These are phyloP conservation scores for Asterionellopsis glacialis DNA, from an alignment of 108 stramenopile species.

Conservation along the genomic window DNA sequence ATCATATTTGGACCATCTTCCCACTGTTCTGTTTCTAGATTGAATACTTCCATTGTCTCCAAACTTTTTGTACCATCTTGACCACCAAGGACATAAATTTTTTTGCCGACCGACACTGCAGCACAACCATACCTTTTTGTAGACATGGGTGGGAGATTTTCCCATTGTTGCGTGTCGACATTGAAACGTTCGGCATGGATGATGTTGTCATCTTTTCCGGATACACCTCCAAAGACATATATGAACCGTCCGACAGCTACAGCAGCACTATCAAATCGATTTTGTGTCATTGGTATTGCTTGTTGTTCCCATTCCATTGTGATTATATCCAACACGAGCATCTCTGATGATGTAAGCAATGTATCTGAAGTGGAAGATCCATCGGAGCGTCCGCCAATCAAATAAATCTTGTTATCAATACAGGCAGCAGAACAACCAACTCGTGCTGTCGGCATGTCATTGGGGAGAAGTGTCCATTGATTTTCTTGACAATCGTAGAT, in stretches of 20 bases:
- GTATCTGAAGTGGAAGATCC: too few relatives aligned
- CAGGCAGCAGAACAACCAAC: not conserved
- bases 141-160: constrained; percentile 1
- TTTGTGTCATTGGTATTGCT: too few relatives aligned
- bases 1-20: too few relatives aligned
- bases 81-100: constrained; percentile 3
- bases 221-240: not conserved
- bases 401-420: too few relatives aligned
- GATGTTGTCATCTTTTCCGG: too few relatives aligned
- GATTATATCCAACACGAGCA: too few relatives aligned
- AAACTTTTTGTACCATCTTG: not conserved
- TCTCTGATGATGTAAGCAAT: too few relatives aligned
- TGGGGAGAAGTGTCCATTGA: too few relatives aligned
- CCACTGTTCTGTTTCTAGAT: not conserved
- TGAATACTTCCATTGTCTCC: constrained; percentile 4
- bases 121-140: constrained; percentile 8
- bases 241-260: not conserved
- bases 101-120: constrained; percentile 5
- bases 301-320: too few relatives aligned
- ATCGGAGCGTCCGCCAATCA: too few relatives aligned
- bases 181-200: not conserved
- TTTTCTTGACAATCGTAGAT: too few relatives aligned
- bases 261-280: too few relatives aligned
- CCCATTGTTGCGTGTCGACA: not conserved
- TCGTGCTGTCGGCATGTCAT: constrained; percentile 1